A percentile compares a stretch with the other conserved stretches of the same genome.
These are phyloP conservation scores for Alternaria sp. DNA, from an alignment of 2,329 filamentous ascomycete genomes.

Conservation along the genomic window DNA sequence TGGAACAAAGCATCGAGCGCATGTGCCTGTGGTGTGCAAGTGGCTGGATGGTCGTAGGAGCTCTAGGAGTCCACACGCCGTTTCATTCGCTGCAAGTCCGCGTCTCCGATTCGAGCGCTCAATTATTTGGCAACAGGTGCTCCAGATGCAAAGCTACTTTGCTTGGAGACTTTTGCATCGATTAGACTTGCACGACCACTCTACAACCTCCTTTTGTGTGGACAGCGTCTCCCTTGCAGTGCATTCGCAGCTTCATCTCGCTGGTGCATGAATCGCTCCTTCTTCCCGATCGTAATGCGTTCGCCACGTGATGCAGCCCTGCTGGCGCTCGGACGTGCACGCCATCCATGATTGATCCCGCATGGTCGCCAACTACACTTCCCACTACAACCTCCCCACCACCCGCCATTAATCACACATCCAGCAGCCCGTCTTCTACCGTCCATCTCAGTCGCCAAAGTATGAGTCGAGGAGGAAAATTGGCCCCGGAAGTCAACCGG, in stretches of 20 bases:
- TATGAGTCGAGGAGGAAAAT: constrained; percentile 96
- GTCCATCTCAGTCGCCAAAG: constrained; percentile 59
- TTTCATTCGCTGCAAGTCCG: constrained; percentile 35
- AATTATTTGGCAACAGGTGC: constrained; percentile 2
- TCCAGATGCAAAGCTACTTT: neutral
- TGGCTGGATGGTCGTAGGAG: constrained; percentile 15
- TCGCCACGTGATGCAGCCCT: constrained; percentile 13
- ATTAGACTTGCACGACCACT: neutral
- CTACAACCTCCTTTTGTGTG: neutral
- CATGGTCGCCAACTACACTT: constrained; percentile 21
- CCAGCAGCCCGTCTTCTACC: constrained; percentile 36
- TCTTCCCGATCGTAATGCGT: constrained; percentile 3
- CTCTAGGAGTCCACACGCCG: constrained; percentile 18
- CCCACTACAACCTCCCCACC: constrained; percentile 16
- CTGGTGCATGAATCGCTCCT: constrained; percentile 12
- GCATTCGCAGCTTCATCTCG: constrained; percentile 13
- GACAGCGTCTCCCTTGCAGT: neutral
- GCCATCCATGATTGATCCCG: constrained; percentile 18
- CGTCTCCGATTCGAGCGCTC: constrained; percentile 34
- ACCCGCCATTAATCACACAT: constrained; percentile 22
- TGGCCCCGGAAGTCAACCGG: constrained; percentile 99
- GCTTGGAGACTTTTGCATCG: neutral
- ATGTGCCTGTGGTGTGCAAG: constrained; percentile 7
- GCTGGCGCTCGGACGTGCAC: constrained; percentile 16
- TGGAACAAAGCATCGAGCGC: constrained; percentile 5